phyloP scores from a whole-genome alignment of 2,329 filamentous ascomycete genomes.

The Meredithiella fracta region DNA sequence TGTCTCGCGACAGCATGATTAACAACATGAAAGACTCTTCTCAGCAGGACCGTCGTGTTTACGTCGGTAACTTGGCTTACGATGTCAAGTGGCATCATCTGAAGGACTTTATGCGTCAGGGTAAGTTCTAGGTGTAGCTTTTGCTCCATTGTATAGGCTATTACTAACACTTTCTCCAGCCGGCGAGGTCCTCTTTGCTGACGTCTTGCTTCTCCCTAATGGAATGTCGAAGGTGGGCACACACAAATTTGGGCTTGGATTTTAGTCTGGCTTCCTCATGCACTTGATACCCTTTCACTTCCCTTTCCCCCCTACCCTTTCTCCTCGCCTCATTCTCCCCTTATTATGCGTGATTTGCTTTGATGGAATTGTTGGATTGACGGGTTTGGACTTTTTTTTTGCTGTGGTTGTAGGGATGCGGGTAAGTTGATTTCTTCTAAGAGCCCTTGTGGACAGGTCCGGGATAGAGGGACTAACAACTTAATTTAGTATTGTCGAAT shows the following conservation, averaged over 20 bases:
- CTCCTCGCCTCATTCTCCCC: slow-evolving; percentile 35
- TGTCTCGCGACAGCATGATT: slow-evolving; percentile 91
- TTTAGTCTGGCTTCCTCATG: slow-evolving; percentile 24
- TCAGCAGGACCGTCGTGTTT: slow-evolving; percentile 97
- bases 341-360: slow-evolving; percentile 35
- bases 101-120: slow-evolving; percentile 99
- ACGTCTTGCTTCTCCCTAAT: slow-evolving; percentile 98
- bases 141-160: not conserved
- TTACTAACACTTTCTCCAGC: slow-evolving; percentile 35
- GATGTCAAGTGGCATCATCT: slow-evolving; percentile 99
- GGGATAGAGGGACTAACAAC: slow-evolving; percentile 2
- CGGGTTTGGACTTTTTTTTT: slow-evolving; percentile 75
- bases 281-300: slow-evolving; percentile 24
- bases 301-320: slow-evolving; percentile 60
- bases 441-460: not conserved
- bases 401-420: slow-evolving; percentile 96
- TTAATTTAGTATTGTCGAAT: slow-evolving; percentile 84
- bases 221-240: slow-evolving; percentile 99
- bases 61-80: slow-evolving; percentile 96
- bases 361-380: slow-evolving; percentile 96
- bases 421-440: slow-evolving; percentile 46
- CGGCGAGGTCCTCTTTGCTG: slow-evolving; percentile 98
- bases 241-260: slow-evolving; percentile 41
- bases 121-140: slow-evolving; percentile 35
- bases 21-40: slow-evolving; percentile 82